A percentile compares a stretch with the other conserved stretches of the same genome.
Evolutionary conservation across 257 asterid species (phyloP).

Genomic region (Osmanthus fragrans): DNA sequence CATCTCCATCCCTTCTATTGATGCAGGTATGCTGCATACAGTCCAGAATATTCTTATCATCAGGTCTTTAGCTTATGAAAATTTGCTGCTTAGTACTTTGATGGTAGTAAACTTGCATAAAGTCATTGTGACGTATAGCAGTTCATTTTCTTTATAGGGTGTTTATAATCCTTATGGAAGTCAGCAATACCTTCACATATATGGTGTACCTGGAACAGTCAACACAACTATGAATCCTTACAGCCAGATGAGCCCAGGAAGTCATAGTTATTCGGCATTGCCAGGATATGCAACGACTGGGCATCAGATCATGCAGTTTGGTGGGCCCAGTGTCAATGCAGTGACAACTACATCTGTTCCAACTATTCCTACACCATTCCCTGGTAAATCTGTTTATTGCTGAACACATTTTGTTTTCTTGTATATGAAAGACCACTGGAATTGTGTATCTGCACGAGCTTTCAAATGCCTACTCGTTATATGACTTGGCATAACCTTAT

Average conservation of each 20-base stretch:
- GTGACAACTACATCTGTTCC: conserved; percentile 71
- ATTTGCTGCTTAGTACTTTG: conserved; percentile 19
- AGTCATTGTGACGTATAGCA: conserved; percentile 24
- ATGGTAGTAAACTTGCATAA: conserved; percentile 8
- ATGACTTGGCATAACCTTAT: not conserved
- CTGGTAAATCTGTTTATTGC: conserved; percentile 46
- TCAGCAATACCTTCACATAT: conserved; percentile 86
- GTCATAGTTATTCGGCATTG: conserved; percentile 65
- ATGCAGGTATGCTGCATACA: conserved; percentile 82
- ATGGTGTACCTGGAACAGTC: conserved; percentile 81
- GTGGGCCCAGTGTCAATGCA: conserved; percentile 73
- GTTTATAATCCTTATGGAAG: conserved; percentile 81
- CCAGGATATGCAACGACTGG: conserved; percentile 81
- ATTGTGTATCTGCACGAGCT: not conserved
- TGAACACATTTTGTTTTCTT: not conserved
- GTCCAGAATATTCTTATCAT: conserved; percentile 78
- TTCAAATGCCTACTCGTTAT: not conserved
- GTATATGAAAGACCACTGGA: not conserved
- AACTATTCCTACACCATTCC: conserved; percentile 72
- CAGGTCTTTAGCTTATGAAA: conserved; percentile 64
- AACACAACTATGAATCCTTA: conserved; percentile 77
- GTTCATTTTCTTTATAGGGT: conserved; percentile 52
- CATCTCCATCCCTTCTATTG: conserved; percentile 13
- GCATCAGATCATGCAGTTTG: conserved; percentile 86
- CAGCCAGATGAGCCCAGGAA: conserved; percentile 75